Base-by-base conservation (phyloP, 2,329 filamentous ascomycete genomes). In the Incumbomyces delicatus region DNA sequence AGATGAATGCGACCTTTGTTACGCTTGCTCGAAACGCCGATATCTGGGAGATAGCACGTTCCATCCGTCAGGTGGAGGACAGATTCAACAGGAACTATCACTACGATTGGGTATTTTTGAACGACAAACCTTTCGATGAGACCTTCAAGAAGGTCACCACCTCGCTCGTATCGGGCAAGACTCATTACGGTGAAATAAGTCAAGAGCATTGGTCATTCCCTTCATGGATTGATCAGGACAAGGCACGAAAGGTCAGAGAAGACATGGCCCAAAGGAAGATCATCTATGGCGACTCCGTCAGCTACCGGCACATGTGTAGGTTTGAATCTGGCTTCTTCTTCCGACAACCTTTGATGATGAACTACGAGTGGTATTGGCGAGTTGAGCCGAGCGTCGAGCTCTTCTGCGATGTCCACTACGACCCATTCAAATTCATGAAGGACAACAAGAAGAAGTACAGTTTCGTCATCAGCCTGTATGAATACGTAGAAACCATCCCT, bases 291-390 rank as follows among this genome's bases (percentile, higher is more conserved):
- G 92, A 96, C 67, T 95, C 88, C 10, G 71, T 94, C 69, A 94
- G 87, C 71, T 98, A 98, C 73, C 82, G 92, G 53, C 94, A 98
- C 74, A 98, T 98, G 92, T 98, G 92, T 70, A 87, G 92, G 54
- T 98, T 95, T 64, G 92, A 98, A 69, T 96, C 90, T 6, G 92
- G 92, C 33, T 98, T 98, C 76, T 98, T 98, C 77, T 98, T 96
- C 80, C 87, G 85, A 51, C 92, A 98, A 66, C 78, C 80, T 27
- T 71, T 95, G 57, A 89, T 98, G 86, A 70, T 86, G 66, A 88
- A 96, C 65, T 98, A 94, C 68, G 92, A 98, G 63, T 98, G 87
- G 79, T 98, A 98, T 77, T 98, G 92, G 92, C 87, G 94, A 57
- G 92, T 98, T 12, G 92, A 98, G 75, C 92, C 92, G 58, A 92